Evolutionary conservation across 352 stramenopile species (phyloP), one percentile per base, ranked within the genome.

Genomic region (Phytophthora litchii): DNA sequence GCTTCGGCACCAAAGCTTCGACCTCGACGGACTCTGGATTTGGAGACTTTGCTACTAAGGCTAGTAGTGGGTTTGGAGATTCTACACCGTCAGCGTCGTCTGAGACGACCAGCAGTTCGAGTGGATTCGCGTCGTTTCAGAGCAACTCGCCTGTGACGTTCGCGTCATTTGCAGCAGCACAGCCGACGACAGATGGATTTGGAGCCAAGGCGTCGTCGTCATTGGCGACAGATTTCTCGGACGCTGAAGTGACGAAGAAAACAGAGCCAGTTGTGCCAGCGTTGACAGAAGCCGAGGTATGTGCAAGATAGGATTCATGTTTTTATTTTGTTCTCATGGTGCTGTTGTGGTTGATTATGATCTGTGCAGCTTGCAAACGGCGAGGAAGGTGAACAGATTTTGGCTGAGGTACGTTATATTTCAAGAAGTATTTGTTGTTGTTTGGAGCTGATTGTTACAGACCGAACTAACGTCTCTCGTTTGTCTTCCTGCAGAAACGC

Each of bases 221-320:
- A 0, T 72, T 58, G 19, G 50, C 67, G 10, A 72, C 67, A 0
- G 67, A 80, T 48, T 83, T 81, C 31, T 72, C 67, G 11, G 80
- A 88, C 36, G 62, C 72, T n/a, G 77, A 84, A 19, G 65, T 78
- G 36, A 44, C 62, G 16, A 82, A 87, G 47, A 84, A 86, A 46
- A 31, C 70, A 10, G 77, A 88, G 29, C 65, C 68, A 1, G 64
- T 84, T 21, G 71, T 88, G 4, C 73, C 76, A 3, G 71, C 74
- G n/a, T 63, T 91, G 14, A 85, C 79, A 19, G 78, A 90, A 60
- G 78, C 77, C 2, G 80, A 92, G 76, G 82, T 91, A 71, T 5
- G 23, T 2, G 55, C 14, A 1, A 29, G 14, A 12, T 16, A 5
- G 2, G 14, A 25, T n/a, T 4, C 47, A 34, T 31, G 16, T 21